A percentile compares a stretch with the other conserved stretches of the same genome.
Evolutionary conservation across 148 eudicot genomes (phyloP).

Genomic region (Camellia japonica): DNA sequence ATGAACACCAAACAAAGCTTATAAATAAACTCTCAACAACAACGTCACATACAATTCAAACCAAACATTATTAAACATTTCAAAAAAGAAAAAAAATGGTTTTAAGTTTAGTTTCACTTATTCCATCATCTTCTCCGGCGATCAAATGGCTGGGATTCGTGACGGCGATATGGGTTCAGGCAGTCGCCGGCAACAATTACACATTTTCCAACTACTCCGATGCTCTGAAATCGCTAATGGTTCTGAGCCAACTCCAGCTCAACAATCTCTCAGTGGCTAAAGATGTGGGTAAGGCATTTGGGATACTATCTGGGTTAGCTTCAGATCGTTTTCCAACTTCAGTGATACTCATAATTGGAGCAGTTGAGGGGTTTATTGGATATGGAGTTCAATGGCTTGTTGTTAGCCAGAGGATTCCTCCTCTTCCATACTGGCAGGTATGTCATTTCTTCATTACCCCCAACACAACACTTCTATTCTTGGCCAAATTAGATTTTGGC

Average conservation of each 20-base stretch:
- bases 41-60: neutral
- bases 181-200: constrained; percentile 59
- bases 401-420: constrained; percentile 35
- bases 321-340: constrained; percentile 45
- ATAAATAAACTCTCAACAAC: neutral
- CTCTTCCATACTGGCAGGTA: constrained; percentile 54
- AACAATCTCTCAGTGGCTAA: constrained; percentile 60
- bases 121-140: constrained; percentile 38
- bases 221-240: constrained; percentile 52
- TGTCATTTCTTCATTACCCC: neutral
- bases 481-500: no score
- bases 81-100: neutral
- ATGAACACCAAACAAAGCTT: neutral
- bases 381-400: constrained; percentile 48
- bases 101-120: neutral
- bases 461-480: no score
- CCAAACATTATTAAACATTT: neutral
- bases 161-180: constrained; percentile 61
- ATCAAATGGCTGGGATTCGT: constrained; percentile 64
- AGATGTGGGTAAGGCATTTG: constrained; percentile 63
- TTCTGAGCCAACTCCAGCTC: constrained; percentile 50
- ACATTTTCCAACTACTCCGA: constrained; percentile 59
- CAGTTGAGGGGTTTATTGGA: constrained; percentile 42
- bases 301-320: constrained; percentile 53
- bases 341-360: constrained; percentile 43